phyloP scores from a whole-genome alignment of 306 rosid genomes.

The Lotus japonicus region DNA sequence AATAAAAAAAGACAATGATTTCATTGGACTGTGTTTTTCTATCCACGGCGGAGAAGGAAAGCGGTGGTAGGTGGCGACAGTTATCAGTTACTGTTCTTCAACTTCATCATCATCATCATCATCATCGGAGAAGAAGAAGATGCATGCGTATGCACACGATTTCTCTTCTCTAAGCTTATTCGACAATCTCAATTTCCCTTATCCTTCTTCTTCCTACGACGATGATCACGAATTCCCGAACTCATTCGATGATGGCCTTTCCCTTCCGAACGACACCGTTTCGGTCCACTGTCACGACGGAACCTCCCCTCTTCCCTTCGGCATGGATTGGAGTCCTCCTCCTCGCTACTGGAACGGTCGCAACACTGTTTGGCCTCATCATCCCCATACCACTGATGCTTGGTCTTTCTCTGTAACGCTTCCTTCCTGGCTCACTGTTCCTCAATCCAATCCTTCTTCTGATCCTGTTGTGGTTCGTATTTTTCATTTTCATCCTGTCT shows the following conservation, averaged over 20 bases:
- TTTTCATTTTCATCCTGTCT: background rate
- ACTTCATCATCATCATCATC: no score
- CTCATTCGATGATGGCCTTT: background rate
- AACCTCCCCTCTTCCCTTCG: constrained; percentile 84
- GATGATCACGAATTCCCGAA: background rate
- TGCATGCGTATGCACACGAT: constrained; percentile 57
- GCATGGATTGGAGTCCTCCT: constrained; percentile 92
- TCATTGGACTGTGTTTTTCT: no score
- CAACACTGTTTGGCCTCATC: constrained; percentile 68
- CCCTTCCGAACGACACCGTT: background rate
- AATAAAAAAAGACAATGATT: no score
- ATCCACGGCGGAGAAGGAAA: no score
- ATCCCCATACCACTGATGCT: constrained; percentile 40
- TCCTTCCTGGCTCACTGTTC: constrained; percentile 68
- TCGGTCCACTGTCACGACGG: constrained; percentile 65
- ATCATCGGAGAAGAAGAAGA: constrained; percentile 4
- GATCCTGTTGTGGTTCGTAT: constrained; percentile 59
- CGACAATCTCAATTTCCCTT: constrained; percentile 29
- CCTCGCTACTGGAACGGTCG: constrained; percentile 73
- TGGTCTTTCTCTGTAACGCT: constrained; percentile 76
- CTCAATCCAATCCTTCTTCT: constrained; percentile 53
- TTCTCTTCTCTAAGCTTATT: constrained; percentile 23
- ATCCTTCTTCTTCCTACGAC: background rate
- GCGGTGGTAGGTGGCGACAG: no score
- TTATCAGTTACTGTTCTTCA: no score